phyloP scores from a whole-genome alignment of 2,329 filamentous ascomycete species.

The Exophiala sp. region DNA sequence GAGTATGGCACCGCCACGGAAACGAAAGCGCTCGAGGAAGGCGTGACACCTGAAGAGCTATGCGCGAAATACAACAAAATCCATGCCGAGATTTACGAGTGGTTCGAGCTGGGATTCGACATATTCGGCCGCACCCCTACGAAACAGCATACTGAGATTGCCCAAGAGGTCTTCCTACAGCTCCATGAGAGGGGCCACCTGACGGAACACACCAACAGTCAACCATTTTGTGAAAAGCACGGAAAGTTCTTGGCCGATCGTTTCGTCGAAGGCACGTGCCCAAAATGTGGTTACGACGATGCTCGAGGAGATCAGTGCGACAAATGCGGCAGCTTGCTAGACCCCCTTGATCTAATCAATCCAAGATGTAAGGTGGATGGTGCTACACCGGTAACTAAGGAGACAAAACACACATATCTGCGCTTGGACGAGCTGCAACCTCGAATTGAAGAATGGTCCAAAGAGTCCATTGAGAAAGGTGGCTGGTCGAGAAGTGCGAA shows the following conservation, averaged over 20 bases:
- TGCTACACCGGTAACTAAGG: slow-evolving; percentile 70
- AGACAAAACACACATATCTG: slow-evolving; percentile 91
- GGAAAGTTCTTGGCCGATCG: slow-evolving; percentile 70
- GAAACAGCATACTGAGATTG: slow-evolving; percentile 82
- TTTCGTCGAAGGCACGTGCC: slow-evolving; percentile 52
- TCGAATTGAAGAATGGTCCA: slow-evolving; percentile 73
- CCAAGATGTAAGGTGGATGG: slow-evolving; percentile 90
- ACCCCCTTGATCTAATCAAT: slow-evolving; percentile 73
- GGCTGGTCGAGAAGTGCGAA: slow-evolving; percentile 45
- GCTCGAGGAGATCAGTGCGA: slow-evolving; percentile 73
- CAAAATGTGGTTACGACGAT: slow-evolving; percentile 59
- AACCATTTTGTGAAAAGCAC: slow-evolving; percentile 85
- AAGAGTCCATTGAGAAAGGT: slow-evolving; percentile 68
- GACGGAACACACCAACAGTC: slow-evolving; percentile 79
- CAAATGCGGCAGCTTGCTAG: slow-evolving; percentile 68
- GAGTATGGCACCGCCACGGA: slow-evolving; percentile 96
- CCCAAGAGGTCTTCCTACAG: slow-evolving; percentile 83
- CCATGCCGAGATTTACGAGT: slow-evolving; percentile 88
- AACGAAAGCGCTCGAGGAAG: slow-evolving; percentile 89
- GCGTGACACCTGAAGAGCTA: slow-evolving; percentile 74
- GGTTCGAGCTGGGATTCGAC: slow-evolving; percentile 94
- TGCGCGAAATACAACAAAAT: slow-evolving; percentile 91
- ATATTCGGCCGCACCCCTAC: slow-evolving; percentile 93
- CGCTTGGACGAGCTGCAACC: slow-evolving; percentile 77
- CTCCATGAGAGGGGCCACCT: slow-evolving; percentile 86